phyloP scores from a whole-genome alignment of 148 eudicot genomes.

The Chenopodium quinoa region DNA sequence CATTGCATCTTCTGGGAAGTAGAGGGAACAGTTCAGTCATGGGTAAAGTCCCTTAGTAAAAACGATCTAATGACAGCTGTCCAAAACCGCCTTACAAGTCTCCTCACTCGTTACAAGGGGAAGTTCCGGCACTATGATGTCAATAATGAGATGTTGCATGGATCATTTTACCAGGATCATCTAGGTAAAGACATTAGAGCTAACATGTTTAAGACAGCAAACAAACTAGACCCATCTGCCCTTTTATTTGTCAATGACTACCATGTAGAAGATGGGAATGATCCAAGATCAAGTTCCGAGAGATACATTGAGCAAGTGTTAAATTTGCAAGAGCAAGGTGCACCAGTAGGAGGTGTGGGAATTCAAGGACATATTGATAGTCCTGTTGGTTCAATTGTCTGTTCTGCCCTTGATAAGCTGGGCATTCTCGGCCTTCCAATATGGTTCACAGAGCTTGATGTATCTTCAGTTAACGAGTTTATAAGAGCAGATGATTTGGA shows the following conservation, averaged over 20 bases:
- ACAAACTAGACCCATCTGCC: constrained; percentile 67
- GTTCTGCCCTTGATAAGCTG: constrained; percentile 71
- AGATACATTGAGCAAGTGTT: constrained; percentile 80
- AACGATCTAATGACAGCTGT: constrained; percentile 57
- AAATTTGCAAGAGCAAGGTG: constrained; percentile 75
- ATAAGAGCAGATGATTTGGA: constrained; percentile 87
- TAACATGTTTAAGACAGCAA: constrained; percentile 77
- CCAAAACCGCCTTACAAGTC: constrained; percentile 65
- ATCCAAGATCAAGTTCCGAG: constrained; percentile 65
- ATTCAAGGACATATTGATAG: constrained; percentile 90
- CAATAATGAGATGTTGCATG: constrained; percentile 96
- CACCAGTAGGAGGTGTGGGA: constrained; percentile 87
- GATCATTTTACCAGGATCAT: constrained; percentile 74
- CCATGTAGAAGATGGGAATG: constrained; percentile 82
- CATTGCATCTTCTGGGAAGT: constrained; percentile 99
- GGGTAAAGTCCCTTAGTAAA: constrained; percentile 54
- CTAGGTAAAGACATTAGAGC: constrained; percentile 73
- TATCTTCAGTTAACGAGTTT: constrained; percentile 70
- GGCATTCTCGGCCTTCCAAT: constrained; percentile 86
- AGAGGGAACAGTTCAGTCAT: constrained; percentile 54
- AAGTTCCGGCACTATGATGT: constrained; percentile 92
- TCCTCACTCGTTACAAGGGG: constrained; percentile 83
- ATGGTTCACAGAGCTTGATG: constrained; percentile 96
- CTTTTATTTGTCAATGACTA: constrained; percentile 83
- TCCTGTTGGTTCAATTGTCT: constrained; percentile 79